Evolutionary conservation across 192 early-diverging fungal genomes (phyloP).

Genomic region (Rhizophlyctis rosea): DNA sequence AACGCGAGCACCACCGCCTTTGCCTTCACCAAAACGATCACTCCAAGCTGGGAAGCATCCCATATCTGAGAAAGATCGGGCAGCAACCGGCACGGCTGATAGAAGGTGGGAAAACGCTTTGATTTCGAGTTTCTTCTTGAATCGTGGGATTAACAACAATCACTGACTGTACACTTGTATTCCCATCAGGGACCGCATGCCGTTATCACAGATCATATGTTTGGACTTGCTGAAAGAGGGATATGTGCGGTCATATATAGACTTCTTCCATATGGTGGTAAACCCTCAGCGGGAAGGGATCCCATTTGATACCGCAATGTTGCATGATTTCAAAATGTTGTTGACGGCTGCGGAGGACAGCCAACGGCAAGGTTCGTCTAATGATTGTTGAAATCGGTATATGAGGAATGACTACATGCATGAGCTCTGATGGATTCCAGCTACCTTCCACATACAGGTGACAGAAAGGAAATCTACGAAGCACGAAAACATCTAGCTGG

Average conservation of each 20-base stretch:
- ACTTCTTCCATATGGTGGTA: slow-evolving; percentile 41
- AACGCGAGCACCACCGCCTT: no score
- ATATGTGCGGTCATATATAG: slow-evolving; percentile 38
- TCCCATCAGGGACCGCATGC: slow-evolving; percentile 4
- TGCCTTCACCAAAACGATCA: no score
- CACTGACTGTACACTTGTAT: no score
- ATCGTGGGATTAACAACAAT: no score
- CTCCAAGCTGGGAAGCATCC: no score
- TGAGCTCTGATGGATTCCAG: background rate
- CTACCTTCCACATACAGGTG: slow-evolving; percentile 10
- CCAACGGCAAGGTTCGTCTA: slow-evolving; percentile 16
- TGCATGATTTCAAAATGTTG: slow-evolving; percentile 32
- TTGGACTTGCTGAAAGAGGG: slow-evolving; percentile 41
- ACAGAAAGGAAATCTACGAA: slow-evolving; percentile 25
- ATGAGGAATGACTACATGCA: no score
- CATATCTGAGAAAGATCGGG: no score
- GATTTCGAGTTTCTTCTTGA: no score
- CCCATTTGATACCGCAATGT: slow-evolving; percentile 2
- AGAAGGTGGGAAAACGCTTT: no score
- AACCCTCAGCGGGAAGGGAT: no score
- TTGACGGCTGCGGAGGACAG: slow-evolving; percentile 34
- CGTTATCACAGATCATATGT: slow-evolving; percentile 35
- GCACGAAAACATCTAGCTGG: slow-evolving; percentile 37
- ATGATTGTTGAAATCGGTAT: no score
- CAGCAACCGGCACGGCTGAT: no score